phyloP scores from a whole-genome alignment of 257 asterid species.

The Fraxinus pennsylvanica region DNA sequence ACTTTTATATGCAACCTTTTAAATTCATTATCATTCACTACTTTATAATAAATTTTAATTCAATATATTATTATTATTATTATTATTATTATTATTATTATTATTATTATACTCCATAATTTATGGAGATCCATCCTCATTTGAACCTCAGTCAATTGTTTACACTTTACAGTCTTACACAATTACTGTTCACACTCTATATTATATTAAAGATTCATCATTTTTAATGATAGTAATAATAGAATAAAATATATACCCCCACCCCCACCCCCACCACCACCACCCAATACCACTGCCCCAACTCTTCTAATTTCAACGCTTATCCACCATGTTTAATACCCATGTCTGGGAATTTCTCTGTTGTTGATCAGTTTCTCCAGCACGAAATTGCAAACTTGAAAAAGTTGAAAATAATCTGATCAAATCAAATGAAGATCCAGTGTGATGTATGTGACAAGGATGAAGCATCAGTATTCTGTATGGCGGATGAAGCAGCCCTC shows the following conservation, averaged over 20 bases:
- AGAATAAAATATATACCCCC: conserved; percentile 6
- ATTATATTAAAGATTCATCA: conserved; percentile 20
- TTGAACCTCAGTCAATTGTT: neutral
- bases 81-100: no score
- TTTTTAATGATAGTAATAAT: conserved; percentile 26
- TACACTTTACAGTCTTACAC: neutral
- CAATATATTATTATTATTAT: no score
- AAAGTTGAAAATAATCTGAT: neutral
- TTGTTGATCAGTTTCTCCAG: neutral
- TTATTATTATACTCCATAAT: neutral
- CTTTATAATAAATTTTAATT: no score
- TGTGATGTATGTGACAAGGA: conserved; percentile 82
- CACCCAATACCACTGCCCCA: conserved; percentile 15
- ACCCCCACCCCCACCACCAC: neutral
- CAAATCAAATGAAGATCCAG: conserved; percentile 73
- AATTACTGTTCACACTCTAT: neutral
- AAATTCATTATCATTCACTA: no score
- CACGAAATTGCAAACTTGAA: neutral
- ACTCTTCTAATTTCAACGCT: conserved; percentile 24
- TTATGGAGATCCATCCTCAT: neutral
- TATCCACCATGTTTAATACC: neutral
- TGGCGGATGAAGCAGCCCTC: conserved; percentile 88
- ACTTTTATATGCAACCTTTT: no score
- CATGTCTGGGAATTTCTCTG: neutral
- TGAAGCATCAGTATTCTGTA: conserved; percentile 66